phyloP scores from a whole-genome alignment of 1,284 basidiomycete species.

The Trichosporon ovoides region DNA sequence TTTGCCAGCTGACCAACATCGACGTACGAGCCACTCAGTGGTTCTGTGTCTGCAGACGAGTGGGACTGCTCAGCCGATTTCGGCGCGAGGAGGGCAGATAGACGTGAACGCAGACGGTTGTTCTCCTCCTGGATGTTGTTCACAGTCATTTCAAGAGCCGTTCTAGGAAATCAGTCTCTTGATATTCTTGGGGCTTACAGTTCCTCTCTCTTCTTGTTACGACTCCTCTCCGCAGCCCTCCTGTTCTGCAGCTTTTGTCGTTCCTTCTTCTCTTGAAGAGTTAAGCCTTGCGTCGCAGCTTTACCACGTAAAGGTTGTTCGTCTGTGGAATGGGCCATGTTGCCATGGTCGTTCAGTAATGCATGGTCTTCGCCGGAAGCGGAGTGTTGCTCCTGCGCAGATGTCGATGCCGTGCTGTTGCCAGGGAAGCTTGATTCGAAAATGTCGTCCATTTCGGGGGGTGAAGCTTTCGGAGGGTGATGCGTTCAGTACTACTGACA shows the following conservation, averaged over 20 bases:
- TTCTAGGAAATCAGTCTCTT: slow-evolving; percentile 19
- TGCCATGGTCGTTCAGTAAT: background rate
- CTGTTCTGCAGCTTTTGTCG: slow-evolving; percentile 43
- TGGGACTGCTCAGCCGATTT: slow-evolving; percentile 5
- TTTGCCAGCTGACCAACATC: slow-evolving; percentile 29
- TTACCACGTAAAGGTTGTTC: slow-evolving; percentile 14
- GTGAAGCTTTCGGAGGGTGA: no score
- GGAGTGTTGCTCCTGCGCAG: background rate
- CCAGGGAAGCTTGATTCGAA: background rate
- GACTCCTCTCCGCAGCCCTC: slow-evolving; percentile 41
- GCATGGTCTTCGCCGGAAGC: background rate
- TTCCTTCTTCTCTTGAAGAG: slow-evolving; percentile 37
- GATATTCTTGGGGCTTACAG: slow-evolving; percentile 27
- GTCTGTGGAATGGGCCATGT: background rate
- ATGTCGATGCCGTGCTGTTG: background rate
- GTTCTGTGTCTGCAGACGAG: background rate
- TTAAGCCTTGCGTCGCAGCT: slow-evolving; percentile 16
- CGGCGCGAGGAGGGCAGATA: slow-evolving; percentile 28
- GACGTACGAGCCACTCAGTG: slow-evolving; percentile 10
- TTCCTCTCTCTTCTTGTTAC: slow-evolving; percentile 41
- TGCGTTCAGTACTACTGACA: no score
- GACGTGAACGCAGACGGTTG: slow-evolving; percentile 29
- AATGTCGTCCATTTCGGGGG: slow-evolving; percentile 4
- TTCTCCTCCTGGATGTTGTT: slow-evolving; percentile 42
- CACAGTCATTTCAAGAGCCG: slow-evolving; percentile 37